Base-by-base conservation (phyloP, 331 rosid species). In the Prunus yedoensis region DNA sequence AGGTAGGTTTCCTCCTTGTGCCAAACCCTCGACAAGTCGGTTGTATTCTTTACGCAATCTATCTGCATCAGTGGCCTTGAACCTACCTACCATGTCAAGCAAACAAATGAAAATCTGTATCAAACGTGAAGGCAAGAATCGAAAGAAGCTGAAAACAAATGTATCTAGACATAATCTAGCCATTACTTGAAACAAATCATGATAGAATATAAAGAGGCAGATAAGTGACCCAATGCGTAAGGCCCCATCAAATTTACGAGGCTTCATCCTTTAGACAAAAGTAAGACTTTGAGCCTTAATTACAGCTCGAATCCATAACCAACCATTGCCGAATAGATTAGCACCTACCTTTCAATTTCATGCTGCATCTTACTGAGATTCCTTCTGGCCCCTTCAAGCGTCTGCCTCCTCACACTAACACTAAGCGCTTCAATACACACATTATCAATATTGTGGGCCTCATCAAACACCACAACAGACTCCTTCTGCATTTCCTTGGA, bases 371-470 rank as follows among this genome's bases (percentile, higher is more conserved):
- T 89, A 74, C 35, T 79, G 58, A 93, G 91, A 82, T 93, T 93
- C 79, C 97, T 87, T 73, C 91, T 89, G 49, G 98, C 96, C 27
- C 97, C 98, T 77, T 93, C 98, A 78, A 93, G 80, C 32, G 97
- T 93, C 85, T 93, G 97, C 86, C 94, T 91, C 84, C 97, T 91
- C 83, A 91, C 98, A 73, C 98, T 89, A 75, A 91, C 98, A 74
- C 98, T 93, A 59, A 93, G 96, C 1, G 98, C 98, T 86, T 93
- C 97, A 12, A 93, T 93, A 79, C 98, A 91, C 68, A 93, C 97
- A 81, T 93, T 93, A 79, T 93, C 97, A 0, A 93, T 91, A 81
- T 91, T 93, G 72, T 93, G 97, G 2, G 97, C 98, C 90, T 91
- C 98, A 70, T 93, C 98, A 71, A 93, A 93, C 68, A 93, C 97